Evolutionary conservation across 495 filamentous ascomycete genomes (phyloP), one percentile per base, ranked within the genome.

Genomic region (Xylaria venustula): DNA sequence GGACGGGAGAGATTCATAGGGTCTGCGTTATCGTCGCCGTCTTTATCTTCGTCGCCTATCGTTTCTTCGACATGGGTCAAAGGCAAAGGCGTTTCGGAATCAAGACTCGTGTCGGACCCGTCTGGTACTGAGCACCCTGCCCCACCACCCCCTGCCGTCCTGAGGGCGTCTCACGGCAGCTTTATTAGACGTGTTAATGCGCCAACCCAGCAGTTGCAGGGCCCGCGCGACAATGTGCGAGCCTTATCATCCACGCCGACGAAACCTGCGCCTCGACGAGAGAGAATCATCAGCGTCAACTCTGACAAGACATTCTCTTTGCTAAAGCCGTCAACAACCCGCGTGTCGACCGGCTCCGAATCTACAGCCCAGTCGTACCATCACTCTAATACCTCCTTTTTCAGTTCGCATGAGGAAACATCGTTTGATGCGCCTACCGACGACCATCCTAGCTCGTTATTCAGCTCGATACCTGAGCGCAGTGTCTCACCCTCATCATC

Each of bases 231-330:
- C 54, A 60, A 65, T 60, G 64, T 23, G 20, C 55, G 60, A 64
- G 26, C 20, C 44, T 58, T 56, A 37, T 40, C 61, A 25, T 6
- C 47, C 32, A 42, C 64, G 26, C 51, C 58, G 40, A 63, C 67
- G 30, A 70, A 73, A 17, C 58, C 77, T 26, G 41, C 57, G 51
- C 75, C 77, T 7, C 69, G 78, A 46, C 70, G 77, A 57, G 65
- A 70, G 32, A 79, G 70, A 48, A 50, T 73, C 56, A 71, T 81
- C 32, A 69, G 67, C 34, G 66, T 80, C 42, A 69, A 81, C 61
- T 58, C 79, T 7, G 77, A 81, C 69, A 79, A 79, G 63, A 81
- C 79, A 11, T 81, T 81, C 62, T 75, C 77, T 22, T 59, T 79
- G 30, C 54, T 70, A 37, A 71, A 61, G 58, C n/a, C n/a, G n/a